These are phyloP conservation scores for Periconia sp. DNA, from an alignment of 2,329 filamentous ascomycete genomes.

Conservation along the genomic window DNA sequence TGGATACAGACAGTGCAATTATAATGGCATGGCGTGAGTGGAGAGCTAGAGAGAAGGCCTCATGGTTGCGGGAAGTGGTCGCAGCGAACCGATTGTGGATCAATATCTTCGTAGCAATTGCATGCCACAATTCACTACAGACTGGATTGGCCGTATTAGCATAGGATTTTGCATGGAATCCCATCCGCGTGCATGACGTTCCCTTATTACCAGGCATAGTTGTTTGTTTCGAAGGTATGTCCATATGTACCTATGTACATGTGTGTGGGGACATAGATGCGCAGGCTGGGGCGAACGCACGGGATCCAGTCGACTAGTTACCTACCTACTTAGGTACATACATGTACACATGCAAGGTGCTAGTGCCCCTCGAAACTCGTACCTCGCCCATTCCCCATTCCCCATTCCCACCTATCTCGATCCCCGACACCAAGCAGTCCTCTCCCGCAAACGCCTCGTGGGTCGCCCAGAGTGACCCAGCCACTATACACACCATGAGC, in stretches of 20 bases:
- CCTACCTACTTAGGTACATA: no score
- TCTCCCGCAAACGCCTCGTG: background rate
- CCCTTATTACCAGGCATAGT: no score
- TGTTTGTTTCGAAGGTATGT: no score
- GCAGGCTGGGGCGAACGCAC: no score
- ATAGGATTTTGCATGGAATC: background rate
- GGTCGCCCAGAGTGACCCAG: slow-evolving; percentile 3
- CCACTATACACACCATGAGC: slow-evolving; percentile 45
- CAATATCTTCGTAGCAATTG: background rate
- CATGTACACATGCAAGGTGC: background rate
- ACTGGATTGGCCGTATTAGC: background rate
- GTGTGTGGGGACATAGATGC: no score
- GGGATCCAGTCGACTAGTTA: no score
- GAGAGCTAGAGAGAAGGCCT: background rate
- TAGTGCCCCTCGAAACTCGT: slow-evolving; percentile 10
- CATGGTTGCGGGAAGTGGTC: background rate
- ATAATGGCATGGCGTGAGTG: background rate
- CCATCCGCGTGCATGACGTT: no score
- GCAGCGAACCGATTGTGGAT: background rate
- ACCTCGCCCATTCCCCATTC: slow-evolving; percentile 6
- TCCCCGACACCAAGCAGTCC: background rate
- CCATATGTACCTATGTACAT: no score
- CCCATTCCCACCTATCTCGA: slow-evolving; percentile 2
- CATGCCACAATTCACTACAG: background rate
- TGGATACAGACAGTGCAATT: background rate